Evolutionary conservation across 352 stramenopile species (phyloP).

Genomic region (Globisporangium splendens): DNA sequence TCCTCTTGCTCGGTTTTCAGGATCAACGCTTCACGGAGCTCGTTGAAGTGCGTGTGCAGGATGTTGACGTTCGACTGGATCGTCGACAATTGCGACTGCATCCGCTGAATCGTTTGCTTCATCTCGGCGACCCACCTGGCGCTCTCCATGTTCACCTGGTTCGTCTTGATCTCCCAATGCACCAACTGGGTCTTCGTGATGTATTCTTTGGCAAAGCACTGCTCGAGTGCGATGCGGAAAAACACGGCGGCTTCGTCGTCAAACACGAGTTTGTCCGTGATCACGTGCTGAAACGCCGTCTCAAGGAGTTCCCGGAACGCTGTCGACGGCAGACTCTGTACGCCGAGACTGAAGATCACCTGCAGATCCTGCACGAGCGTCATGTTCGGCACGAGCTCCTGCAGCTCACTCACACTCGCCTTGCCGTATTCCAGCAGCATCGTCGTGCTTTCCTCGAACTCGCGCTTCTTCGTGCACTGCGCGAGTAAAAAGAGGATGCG

Average conservation of each 20-base stretch:
- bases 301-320: not conserved
- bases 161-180: conserved; percentile 12
- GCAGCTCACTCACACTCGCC: not conserved
- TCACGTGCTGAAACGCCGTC: conserved; percentile 1
- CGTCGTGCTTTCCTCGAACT: not conserved
- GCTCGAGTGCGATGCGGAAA: conserved; percentile 12
- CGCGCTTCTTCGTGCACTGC: not conserved
- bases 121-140: conserved; percentile 15
- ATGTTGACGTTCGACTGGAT: conserved; percentile 13
- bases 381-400: not conserved
- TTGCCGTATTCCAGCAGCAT: not conserved
- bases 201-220: not conserved
- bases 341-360: not conserved
- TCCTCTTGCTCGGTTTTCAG: conserved; percentile 10
- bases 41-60: conserved; percentile 4
- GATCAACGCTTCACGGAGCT: conserved; percentile 11
- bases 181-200: conserved; percentile 9
- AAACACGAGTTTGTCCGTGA: conserved; percentile 13
- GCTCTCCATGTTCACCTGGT: conserved; percentile 15
- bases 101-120: conserved; percentile 11
- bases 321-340: not conserved
- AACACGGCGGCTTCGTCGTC: conserved; percentile 15
- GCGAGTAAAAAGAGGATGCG: not conserved
- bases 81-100: conserved; percentile 12
- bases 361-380: not conserved